Evolutionary conservation across 2,329 filamentous ascomycete species (phyloP).

Genomic region (Rhynchosporium agropyri): DNA sequence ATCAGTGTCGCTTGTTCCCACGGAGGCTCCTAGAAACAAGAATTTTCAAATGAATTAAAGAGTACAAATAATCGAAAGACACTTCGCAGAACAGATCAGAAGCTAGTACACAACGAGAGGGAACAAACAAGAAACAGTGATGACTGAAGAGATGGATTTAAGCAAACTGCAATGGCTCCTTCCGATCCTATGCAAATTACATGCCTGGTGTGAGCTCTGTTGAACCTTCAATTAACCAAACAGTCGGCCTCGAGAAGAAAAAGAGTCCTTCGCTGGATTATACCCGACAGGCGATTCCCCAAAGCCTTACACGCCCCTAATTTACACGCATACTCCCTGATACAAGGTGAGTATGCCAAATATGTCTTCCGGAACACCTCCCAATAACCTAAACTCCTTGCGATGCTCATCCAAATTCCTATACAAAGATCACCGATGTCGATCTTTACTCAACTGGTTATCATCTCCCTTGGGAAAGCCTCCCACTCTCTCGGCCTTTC

Average conservation of each 20-base stretch:
- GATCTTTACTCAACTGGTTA: slow-evolving; percentile 41
- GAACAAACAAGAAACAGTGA: no score
- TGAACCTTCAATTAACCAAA: background rate
- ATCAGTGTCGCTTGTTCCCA: no score
- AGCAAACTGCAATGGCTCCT: no score
- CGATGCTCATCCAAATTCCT: slow-evolving; percentile 14
- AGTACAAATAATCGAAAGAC: no score
- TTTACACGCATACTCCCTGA: slow-evolving; percentile 31
- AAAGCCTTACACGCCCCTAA: slow-evolving; percentile 27
- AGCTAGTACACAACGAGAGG: no score
- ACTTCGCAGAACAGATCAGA: no score
- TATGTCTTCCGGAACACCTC: slow-evolving; percentile 31
- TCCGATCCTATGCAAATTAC: no score
- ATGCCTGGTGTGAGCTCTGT: no score
- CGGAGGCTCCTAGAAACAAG: no score
- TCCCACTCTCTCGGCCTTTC: slow-evolving; percentile 57
- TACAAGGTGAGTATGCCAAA: slow-evolving; percentile 17
- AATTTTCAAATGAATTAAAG: no score
- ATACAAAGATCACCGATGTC: slow-evolving; percentile 39
- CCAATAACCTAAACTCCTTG: slow-evolving; percentile 32
- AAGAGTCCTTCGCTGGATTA: background rate
- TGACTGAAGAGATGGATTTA: no score
- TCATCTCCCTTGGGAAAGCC: slow-evolving; percentile 52
- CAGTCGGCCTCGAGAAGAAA: background rate
- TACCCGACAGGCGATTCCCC: slow-evolving; percentile 27